phyloP scores from a whole-genome alignment of 2,329 filamentous ascomycete genomes.

The Juglanconis juglandina region DNA sequence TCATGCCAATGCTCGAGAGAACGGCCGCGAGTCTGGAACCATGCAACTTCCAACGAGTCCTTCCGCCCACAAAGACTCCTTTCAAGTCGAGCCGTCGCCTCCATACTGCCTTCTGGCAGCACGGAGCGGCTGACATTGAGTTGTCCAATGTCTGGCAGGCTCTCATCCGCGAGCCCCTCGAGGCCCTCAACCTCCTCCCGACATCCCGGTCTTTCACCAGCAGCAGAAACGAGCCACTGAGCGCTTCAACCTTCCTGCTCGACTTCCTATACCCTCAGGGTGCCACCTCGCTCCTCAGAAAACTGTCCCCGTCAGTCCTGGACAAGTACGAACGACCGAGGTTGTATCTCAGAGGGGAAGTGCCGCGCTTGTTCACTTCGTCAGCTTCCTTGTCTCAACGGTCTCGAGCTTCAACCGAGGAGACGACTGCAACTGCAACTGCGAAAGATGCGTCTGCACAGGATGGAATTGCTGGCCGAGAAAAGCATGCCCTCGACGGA shows the following conservation, averaged over 20 bases:
- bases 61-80: constrained; percentile 36
- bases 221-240: constrained; percentile 29
- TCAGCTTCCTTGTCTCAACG: constrained; percentile 19
- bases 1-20: constrained; percentile 54
- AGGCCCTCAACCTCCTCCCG: constrained; percentile 24
- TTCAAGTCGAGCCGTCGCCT: constrained; percentile 42
- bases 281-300: constrained; percentile 40
- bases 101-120: constrained; percentile 51
- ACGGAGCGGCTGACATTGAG: constrained; percentile 50
- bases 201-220: constrained; percentile 15
- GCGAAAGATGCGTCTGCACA: neutral
- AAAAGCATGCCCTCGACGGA: neutral
- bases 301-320: constrained; percentile 23
- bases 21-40: constrained; percentile 54
- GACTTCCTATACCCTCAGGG: constrained; percentile 55
- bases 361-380: constrained; percentile 26
- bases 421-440: neutral
- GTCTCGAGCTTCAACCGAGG: neutral
- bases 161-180: constrained; percentile 31
- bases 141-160: constrained; percentile 41
- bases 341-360: constrained; percentile 11
- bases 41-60: constrained; percentile 51
- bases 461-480: neutral
- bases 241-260: constrained; percentile 48
- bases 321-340: constrained; percentile 20